Evolutionary conservation across 768 basidiomycete species (phyloP).

Genomic region (Termitomyces sp.): DNA sequence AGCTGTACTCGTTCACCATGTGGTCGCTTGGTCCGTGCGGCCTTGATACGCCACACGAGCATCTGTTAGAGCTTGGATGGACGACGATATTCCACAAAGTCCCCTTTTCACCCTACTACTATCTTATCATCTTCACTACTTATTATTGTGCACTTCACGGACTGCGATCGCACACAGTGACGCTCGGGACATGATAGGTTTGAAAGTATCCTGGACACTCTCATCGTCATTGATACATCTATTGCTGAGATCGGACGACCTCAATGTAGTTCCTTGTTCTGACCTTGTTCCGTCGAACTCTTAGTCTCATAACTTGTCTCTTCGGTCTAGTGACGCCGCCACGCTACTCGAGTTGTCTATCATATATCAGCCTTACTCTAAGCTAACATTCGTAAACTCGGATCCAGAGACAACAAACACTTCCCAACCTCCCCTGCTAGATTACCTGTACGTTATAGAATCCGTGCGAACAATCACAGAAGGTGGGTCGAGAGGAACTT

Average conservation of each 20-base stretch:
- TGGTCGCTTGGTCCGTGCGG: background rate
- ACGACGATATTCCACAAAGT: background rate
- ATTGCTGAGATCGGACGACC: background rate
- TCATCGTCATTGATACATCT: background rate
- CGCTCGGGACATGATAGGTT: background rate
- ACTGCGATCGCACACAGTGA: background rate
- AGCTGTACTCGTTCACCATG: background rate
- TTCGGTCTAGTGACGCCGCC: background rate
- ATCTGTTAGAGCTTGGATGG: background rate
- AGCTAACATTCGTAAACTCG: background rate
- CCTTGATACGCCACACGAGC: slow-evolving; percentile 8
- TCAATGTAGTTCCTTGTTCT: background rate
- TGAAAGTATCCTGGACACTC: background rate
- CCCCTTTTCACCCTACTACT: background rate
- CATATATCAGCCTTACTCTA: no score
- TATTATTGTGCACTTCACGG: background rate
- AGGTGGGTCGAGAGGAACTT: no score
- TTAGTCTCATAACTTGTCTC: background rate
- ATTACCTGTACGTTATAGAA: background rate
- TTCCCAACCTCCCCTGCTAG: background rate
- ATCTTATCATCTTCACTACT: background rate
- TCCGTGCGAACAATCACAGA: slow-evolving; percentile 5
- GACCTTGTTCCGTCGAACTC: background rate
- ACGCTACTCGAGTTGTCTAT: background rate
- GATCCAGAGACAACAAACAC: background rate